Evolutionary conservation across 345 rosid species (phyloP).

Genomic region (Abelmoschus esculentus): DNA sequence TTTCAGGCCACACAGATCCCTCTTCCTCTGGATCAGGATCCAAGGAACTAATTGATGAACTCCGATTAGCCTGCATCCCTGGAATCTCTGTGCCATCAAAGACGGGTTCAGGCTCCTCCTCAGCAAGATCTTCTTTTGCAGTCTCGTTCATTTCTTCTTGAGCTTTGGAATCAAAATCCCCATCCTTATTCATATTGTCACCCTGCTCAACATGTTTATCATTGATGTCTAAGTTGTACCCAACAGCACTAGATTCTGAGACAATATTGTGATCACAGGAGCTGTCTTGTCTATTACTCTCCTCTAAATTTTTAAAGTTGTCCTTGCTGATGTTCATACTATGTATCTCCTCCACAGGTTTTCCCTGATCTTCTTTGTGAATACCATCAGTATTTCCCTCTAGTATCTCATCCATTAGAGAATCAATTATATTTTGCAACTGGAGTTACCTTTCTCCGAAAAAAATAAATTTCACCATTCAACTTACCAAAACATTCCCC

Average conservation of each 20-base stretch:
- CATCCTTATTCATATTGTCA: constrained; percentile 15
- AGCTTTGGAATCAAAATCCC: constrained; percentile 17
- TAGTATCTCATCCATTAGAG: constrained; percentile 19
- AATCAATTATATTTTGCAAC: constrained; percentile 10
- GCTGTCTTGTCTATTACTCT: constrained; percentile 15
- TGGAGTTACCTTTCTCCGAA: constrained; percentile 21
- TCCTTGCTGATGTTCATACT: constrained; percentile 18
- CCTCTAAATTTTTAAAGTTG: constrained; percentile 12
- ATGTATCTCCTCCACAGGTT: constrained; percentile 19
- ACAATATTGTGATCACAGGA: constrained; percentile 4
- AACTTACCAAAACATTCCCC: constrained; percentile 15
- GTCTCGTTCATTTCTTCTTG: constrained; percentile 22
- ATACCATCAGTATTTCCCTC: constrained; percentile 18
- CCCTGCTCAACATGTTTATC: constrained; percentile 18
- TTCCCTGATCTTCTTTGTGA: constrained; percentile 16
- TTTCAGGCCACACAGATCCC: constrained; percentile 57
- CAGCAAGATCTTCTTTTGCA: constrained; percentile 13
- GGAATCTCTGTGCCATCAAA: constrained; percentile 47
- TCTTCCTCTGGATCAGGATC: constrained; percentile 32
- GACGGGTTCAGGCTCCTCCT: constrained; percentile 34
- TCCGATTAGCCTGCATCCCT: constrained; percentile 31
- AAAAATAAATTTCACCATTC: neutral
- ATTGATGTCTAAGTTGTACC: constrained; percentile 6
- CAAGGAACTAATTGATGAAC: constrained; percentile 22
- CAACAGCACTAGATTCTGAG: constrained; percentile 15